Base-by-base conservation (phyloP, 768 basidiomycete species). In the Pulveroboletus sp. region DNA sequence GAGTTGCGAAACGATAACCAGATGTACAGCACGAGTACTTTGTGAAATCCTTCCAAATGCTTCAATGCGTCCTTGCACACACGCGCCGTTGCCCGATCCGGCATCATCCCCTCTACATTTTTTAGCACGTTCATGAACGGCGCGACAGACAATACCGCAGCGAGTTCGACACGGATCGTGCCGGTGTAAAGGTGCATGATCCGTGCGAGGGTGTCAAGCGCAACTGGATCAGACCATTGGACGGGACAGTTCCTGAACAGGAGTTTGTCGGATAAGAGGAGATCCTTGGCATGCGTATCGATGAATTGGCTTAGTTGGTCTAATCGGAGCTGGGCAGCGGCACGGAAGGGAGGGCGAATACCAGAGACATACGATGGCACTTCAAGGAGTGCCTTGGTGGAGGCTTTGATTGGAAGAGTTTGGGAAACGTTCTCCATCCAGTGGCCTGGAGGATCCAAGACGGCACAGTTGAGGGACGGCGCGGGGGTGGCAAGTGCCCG, bases 1-100 rank as follows among this genome's bases (percentile, higher is more conserved):
- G 80, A 74, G 50, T 80, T 75, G 35, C 93, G 83, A 64, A 80
- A 83, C 17, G 76, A 74, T 55, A 93, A 73, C 95, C 95, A 99
- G 43, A 92, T 71, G 68, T 97, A 97, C 18, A 86, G 57, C 12
- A 85, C 82, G 27, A 91, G 59, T 28, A 80, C 70, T 59, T 85
- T 86, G 69, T 99, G 93, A 52, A 90, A 68, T 6, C 76, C 73
- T 67, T 97, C 94, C 40, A 97, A 67, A n/a, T 49, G 53, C 32
- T 37, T 56, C 39, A 67, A 42, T 2, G 63, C 62, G 0, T 56
- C 51, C 38, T 38, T 50, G 47, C 62, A 59, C 17, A 18, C 35
- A 3, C 12, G 40, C 6, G 33, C 39, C 11, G 39, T 47, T 14
- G 40, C 36, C 6, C 30, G 47, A 9, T 56, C 43, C 1, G 47